A percentile compares a stretch with the other conserved stretches of the same genome.
Evolutionary conservation across 495 filamentous ascomycete genomes (phyloP).

Genomic region (Penicillium coffeae): DNA sequence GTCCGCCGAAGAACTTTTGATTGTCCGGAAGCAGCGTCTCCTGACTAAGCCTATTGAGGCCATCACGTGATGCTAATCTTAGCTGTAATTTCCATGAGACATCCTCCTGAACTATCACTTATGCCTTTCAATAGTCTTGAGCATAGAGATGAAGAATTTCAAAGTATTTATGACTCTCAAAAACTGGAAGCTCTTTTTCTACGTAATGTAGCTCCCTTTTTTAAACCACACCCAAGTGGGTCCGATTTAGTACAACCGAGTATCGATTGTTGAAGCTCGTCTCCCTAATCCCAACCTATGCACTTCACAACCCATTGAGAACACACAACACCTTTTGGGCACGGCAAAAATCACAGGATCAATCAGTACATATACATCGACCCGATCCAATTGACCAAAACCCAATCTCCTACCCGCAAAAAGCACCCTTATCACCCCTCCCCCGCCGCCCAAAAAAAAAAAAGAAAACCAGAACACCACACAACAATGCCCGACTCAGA

Average conservation of each 20-base stretch:
- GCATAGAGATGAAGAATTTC: too few relatives aligned
- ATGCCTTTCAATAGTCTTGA: too few relatives aligned
- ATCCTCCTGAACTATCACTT: too few relatives aligned
- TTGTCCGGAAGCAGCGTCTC: conserved; percentile 17
- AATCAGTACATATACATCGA: too few relatives aligned
- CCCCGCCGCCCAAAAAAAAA: background rate
- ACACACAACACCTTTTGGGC: too few relatives aligned
- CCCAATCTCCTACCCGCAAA: background rate
- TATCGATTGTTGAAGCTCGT: background rate
- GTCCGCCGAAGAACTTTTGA: conserved; percentile 19
- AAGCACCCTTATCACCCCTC: too few relatives aligned
- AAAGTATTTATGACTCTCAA: too few relatives aligned
- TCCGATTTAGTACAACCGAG: background rate
- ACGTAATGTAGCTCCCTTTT: background rate
- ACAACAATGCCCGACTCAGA: conserved; percentile 40
- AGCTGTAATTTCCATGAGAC: background rate
- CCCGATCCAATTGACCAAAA: background rate
- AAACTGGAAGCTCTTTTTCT: too few relatives aligned
- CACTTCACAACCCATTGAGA: background rate
- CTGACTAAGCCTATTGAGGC: conserved; percentile 11
- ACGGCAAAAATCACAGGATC: too few relatives aligned
- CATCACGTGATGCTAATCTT: conserved; percentile 8
- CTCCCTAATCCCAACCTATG: background rate
- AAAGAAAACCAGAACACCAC: background rate
- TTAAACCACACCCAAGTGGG: background rate